A percentile compares a stretch with the other conserved stretches of the same genome.
These are phyloP conservation scores for Boletus huronensis DNA, from an alignment of 768 basidiomycete genomes.

Conservation along the genomic window DNA sequence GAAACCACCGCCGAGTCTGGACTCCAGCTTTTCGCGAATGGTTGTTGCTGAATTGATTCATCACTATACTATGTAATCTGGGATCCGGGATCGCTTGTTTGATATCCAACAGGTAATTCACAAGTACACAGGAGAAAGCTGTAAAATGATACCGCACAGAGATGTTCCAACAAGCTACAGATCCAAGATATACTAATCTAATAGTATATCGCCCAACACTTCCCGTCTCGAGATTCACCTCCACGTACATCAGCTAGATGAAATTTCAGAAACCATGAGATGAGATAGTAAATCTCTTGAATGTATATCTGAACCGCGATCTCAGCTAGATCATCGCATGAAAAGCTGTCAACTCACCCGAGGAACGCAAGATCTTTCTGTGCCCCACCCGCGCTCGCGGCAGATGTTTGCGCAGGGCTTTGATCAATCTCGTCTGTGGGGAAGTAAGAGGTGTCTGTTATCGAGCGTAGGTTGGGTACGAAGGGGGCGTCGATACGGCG, in stretches of 20 bases:
- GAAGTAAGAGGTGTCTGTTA: conserved; percentile 98
- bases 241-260: background rate
- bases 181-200: background rate
- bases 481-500: conserved; percentile 92
- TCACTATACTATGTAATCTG: background rate
- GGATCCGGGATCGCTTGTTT: background rate
- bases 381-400: conserved; percentile 38
- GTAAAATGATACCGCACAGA: background rate
- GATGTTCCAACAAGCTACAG: conserved; percentile 4
- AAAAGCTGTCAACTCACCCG: conserved; percentile 39
- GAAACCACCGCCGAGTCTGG: background rate
- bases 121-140: background rate
- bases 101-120: background rate
- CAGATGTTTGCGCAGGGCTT: conserved; percentile 45
- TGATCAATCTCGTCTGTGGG: conserved; percentile 93
- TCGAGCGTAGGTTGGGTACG: conserved; percentile 89
- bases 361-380: conserved; percentile 65
- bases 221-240: background rate
- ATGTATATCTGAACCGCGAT: conserved; percentile 56
- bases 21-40: background rate
- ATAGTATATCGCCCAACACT: background rate
- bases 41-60: background rate
- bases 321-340: conserved; percentile 2
- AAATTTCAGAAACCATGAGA: conserved; percentile 47
- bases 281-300: conserved; percentile 71